Evolutionary conservation across 371 early-diverging fungal species (phyloP), one percentile per base, ranked within the genome.

Genomic region (Haplosporangium sp.): DNA sequence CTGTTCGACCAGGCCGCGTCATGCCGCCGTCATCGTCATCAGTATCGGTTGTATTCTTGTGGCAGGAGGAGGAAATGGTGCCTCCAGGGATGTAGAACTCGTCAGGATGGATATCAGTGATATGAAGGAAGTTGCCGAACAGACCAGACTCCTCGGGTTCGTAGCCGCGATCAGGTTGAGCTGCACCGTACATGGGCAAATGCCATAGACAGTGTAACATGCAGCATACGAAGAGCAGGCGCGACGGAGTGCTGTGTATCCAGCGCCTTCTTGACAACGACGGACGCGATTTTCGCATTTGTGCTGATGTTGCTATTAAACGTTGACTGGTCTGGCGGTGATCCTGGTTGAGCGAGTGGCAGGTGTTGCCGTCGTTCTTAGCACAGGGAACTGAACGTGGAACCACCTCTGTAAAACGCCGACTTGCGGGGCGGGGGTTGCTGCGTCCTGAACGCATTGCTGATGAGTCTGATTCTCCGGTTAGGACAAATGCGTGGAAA

Each of bases 61-160:
- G 89, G 69, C 92, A 92, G 12, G 85, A 84, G 41, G 89, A 84
- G 57, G 85, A 76, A 0, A 86, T 74, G 0, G 88, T 83, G 0
- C 86, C 82, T 9, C 90, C 89, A 46, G 69, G 59, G 7, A 64
- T 40, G 63, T 91, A 92, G 62, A 82, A 71, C 23, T 83, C 83
- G 65, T 89, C 87, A 0, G 86, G 82, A 74, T 94, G 93, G 62
- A 94, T 82, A 67, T 94, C 93, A 2, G 92, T 94, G 18, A 94
- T 92, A 64, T 93, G 93, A 43, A 93, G 73, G 67, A 91, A 94
- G 46, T 83, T 83, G 0, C 89, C 89, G 59, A 80, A 58, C 37
- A 79, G 73, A 48, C 53, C 51, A 37, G 65, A 65, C 10, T 66
- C 42, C 4, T 69, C 70, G 16, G 76, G 76, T 48, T 69, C 66